Evolutionary conservation across 2,329 filamentous ascomycete species (phyloP).

Genomic region (Epichloe brachyelytri): DNA sequence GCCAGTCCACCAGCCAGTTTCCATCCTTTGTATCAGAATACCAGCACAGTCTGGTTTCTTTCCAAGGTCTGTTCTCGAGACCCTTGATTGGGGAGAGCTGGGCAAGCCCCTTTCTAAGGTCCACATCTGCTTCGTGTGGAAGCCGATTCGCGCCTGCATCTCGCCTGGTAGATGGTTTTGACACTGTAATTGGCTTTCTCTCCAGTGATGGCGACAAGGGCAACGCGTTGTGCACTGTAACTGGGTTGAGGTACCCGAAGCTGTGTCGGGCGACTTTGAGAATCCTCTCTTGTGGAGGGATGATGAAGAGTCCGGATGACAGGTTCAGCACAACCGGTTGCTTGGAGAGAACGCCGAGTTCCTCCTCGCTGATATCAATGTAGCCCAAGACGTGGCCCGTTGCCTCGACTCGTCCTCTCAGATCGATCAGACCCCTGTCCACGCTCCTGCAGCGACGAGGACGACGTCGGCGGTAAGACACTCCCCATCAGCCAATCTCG

Average conservation of each 20-base stretch:
- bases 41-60: constrained; percentile 55
- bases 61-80: constrained; percentile 47
- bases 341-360: constrained; percentile 50
- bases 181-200: constrained; percentile 20
- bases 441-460: constrained; percentile 75
- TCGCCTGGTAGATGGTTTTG: constrained; percentile 22
- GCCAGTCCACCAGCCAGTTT: constrained; percentile 59
- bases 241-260: constrained; percentile 52
- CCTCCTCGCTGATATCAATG: constrained; percentile 56
- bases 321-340: constrained; percentile 66
- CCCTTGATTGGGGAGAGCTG: constrained; percentile 45
- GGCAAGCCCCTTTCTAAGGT: constrained; percentile 46
- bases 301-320: constrained; percentile 58
- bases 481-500: constrained; percentile 21
- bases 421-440: constrained; percentile 70
- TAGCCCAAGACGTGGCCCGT: constrained; percentile 77
- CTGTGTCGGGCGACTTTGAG: constrained; percentile 60
- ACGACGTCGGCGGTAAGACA: constrained; percentile 52
- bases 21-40: constrained; percentile 61
- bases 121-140: constrained; percentile 46
- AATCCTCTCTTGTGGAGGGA: constrained; percentile 49
- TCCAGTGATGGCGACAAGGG: constrained; percentile 16
- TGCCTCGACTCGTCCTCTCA: constrained; percentile 62
- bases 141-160: constrained; percentile 33
- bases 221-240: constrained; percentile 21